These are phyloP conservation scores for Clitoria ternatea DNA, from an alignment of 306 rosid genomes.

Conservation along the genomic window DNA sequence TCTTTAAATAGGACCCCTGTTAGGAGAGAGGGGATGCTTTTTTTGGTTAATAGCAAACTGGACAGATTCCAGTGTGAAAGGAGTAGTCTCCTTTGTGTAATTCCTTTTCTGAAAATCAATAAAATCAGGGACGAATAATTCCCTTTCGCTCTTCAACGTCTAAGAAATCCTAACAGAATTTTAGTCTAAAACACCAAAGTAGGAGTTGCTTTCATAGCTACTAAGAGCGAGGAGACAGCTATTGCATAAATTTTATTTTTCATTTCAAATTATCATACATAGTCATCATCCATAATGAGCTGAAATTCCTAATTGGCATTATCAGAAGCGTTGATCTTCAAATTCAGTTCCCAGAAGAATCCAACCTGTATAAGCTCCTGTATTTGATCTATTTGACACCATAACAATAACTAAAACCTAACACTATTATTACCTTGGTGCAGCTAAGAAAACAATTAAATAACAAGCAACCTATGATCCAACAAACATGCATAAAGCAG, in stretches of 20 bases:
- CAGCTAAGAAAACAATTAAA: neutral
- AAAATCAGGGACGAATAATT: too few species aligned
- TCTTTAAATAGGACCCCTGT: too few species aligned
- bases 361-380: neutral
- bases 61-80: too few species aligned
- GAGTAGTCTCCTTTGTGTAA: too few species aligned
- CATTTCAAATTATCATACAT: neutral
- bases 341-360: neutral
- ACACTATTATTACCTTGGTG: neutral
- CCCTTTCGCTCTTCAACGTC: too few species aligned
- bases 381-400: constrained; percentile 6
- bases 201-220: neutral
- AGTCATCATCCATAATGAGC: neutral
- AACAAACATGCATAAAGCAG: neutral
- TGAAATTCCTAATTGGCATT: neutral
- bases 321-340: neutral
- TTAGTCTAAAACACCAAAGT: neutral
- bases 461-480: neutral
- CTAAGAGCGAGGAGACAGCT: neutral
- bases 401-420: neutral
- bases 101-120: too few species aligned
- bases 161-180: too few species aligned
- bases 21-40: too few species aligned
- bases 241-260: neutral
- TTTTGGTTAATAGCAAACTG: too few species aligned